These are phyloP conservation scores for Mycena citricolor DNA, from an alignment of 1,284 basidiomycete genomes.

Conservation along the genomic window DNA sequence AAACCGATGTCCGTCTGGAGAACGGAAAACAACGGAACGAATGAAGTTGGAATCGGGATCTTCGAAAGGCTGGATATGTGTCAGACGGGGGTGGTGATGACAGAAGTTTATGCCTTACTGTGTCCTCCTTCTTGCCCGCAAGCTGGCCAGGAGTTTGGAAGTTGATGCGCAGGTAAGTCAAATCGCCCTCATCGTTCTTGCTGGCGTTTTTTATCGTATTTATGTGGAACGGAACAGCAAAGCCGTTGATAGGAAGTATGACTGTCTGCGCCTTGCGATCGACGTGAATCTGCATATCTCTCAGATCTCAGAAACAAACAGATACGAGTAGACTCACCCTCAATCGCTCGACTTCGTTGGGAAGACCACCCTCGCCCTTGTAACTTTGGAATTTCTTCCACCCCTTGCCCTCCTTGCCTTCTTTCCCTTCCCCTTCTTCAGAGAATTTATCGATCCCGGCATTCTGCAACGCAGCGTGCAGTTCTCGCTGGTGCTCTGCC, in stretches of 20 bases:
- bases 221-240: constrained; percentile 97
- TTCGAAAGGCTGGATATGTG: constrained; percentile 78
- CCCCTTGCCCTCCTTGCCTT: constrained; percentile 82
- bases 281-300: constrained; percentile 71
- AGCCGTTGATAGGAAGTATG: constrained; percentile 92
- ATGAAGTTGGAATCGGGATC: constrained; percentile 97
- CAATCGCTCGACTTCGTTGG: constrained; percentile 74
- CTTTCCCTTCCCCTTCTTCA: constrained; percentile 66
- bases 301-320: constrained; percentile 5
- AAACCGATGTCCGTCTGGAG: constrained; percentile 86
- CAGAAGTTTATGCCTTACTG: constrained; percentile 47
- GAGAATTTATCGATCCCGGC: constrained; percentile 87
- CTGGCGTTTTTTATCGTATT: constrained; percentile 98
- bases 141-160: constrained; percentile 98
- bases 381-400: constrained; percentile 98
- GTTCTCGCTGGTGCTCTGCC: constrained; percentile 84
- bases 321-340: constrained; percentile 52
- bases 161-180: constrained; percentile 94
- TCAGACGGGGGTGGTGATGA: neutral
- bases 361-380: constrained; percentile 89
- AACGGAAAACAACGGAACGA: constrained; percentile 93
- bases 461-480: constrained; percentile 78
- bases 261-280: constrained; percentile 91
- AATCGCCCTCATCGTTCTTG: constrained; percentile 97
- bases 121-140: constrained; percentile 98